Evolutionary conservation across 2,329 filamentous ascomycete species (phyloP).

Genomic region (Aphanocladium album): DNA sequence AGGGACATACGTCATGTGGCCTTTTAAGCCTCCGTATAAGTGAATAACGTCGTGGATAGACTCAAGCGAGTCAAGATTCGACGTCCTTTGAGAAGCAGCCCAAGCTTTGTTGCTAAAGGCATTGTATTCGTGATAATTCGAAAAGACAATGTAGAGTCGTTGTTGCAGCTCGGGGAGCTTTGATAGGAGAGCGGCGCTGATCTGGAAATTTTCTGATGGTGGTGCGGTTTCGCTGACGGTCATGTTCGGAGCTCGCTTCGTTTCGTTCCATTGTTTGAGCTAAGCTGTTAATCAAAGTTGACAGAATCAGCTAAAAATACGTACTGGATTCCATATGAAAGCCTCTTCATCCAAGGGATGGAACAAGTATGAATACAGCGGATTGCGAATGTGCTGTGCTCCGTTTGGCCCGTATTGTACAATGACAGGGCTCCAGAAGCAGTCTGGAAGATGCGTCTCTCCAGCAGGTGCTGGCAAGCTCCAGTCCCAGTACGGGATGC

Average conservation of each 20-base stretch:
- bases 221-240: slow-evolving; percentile 24
- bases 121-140: slow-evolving; percentile 62
- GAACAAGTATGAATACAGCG: slow-evolving; percentile 57
- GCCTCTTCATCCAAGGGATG: slow-evolving; percentile 53
- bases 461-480: slow-evolving; percentile 43
- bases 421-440: slow-evolving; percentile 45
- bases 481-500: slow-evolving; percentile 59
- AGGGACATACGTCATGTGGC: slow-evolving; percentile 66
- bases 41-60: slow-evolving; percentile 61
- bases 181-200: slow-evolving; percentile 40
- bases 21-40: slow-evolving; percentile 51
- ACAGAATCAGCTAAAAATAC: slow-evolving; percentile 21
- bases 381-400: slow-evolving; percentile 53
- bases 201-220: slow-evolving; percentile 54
- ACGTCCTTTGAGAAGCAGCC: slow-evolving; percentile 42
- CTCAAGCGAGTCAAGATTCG: slow-evolving; percentile 59
- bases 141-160: slow-evolving; percentile 63
- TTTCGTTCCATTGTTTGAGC: slow-evolving; percentile 56
- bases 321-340: slow-evolving; percentile 56
- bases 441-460: slow-evolving; percentile 40
- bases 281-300: slow-evolving; percentile 22
- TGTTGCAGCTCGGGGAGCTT: slow-evolving; percentile 52
- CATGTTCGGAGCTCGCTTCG: slow-evolving; percentile 49
- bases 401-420: slow-evolving; percentile 53
- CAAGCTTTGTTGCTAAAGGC: slow-evolving; percentile 66